Percentiles rank a stretch among this genome's conserved stretches.
These are phyloP conservation scores for Bipolaris cookei DNA, from an alignment of 2,329 filamentous ascomycete species.

Conservation along the genomic window DNA sequence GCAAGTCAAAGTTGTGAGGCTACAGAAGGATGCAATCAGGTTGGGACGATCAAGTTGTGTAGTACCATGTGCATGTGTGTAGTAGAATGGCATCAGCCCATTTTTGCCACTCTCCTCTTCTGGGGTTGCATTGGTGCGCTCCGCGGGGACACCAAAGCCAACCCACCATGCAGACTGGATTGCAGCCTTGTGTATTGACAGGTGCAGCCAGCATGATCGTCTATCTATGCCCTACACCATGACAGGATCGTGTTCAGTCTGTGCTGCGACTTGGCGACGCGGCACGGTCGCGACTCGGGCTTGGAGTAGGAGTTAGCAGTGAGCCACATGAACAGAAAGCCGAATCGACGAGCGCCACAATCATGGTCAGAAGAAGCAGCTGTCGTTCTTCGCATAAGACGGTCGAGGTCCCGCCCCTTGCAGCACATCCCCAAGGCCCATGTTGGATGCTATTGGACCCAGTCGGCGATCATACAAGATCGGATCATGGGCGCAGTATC, in stretches of 20 bases:
- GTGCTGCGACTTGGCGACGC: slow-evolving; percentile 8
- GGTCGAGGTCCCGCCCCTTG: slow-evolving; percentile 12
- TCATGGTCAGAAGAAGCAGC: slow-evolving; percentile 6
- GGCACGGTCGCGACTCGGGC: slow-evolving; percentile 10
- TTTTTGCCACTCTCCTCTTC: slow-evolving; percentile 6
- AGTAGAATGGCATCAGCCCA: slow-evolving; percentile 13
- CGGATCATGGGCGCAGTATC: slow-evolving; percentile 24
- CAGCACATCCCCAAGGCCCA: slow-evolving; percentile 17
- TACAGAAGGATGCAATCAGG: not conserved
- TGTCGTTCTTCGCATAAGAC: slow-evolving; percentile 18
- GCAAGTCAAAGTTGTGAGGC: slow-evolving; percentile 1
- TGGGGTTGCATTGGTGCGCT: slow-evolving; percentile 21
- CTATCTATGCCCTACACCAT: slow-evolving; percentile 10
- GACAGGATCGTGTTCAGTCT: slow-evolving; percentile 8
- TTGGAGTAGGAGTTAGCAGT: slow-evolving; percentile 12
- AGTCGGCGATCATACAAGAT: slow-evolving; percentile 27
- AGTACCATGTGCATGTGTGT: not conserved
- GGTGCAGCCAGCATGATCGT: not conserved
- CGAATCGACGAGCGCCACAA: slow-evolving; percentile 17
- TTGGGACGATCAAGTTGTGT: slow-evolving; percentile 4
- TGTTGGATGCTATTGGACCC: slow-evolving; percentile 12
- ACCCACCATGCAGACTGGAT: slow-evolving; percentile 12
- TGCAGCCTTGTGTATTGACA: slow-evolving; percentile 23
- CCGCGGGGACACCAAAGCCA: slow-evolving; percentile 20
- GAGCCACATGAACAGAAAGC: slow-evolving; percentile 15